A percentile compares a stretch with the other conserved stretches of the same genome.
Evolutionary conservation across 768 basidiomycete species (phyloP).

Genomic region (Coprinopsis cinerea): DNA sequence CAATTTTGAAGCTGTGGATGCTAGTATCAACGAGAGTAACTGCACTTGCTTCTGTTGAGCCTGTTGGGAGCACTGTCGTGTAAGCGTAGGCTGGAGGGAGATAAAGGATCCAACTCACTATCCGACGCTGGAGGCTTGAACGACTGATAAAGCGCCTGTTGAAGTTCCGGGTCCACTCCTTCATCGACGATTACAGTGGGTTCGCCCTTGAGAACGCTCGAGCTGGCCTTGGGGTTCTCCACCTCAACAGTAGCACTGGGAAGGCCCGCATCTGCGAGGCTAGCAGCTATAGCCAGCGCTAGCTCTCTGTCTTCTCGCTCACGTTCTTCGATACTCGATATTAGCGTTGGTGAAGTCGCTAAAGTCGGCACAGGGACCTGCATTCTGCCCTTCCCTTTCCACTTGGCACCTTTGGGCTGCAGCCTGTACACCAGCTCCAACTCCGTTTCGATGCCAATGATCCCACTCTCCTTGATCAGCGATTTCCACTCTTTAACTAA

Average conservation of each 20-base stretch:
- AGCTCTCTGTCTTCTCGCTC: conserved; percentile 12
- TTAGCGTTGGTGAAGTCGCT: not conserved
- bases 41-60: not conserved
- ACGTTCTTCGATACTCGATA: too few species aligned
- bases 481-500: conserved; percentile 27
- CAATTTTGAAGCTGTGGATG: conserved; percentile 35
- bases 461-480: conserved; percentile 21
- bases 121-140: conserved; percentile 2
- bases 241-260: not conserved
- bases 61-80: too few species aligned
- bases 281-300: conserved; percentile 16
- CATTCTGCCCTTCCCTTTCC: conserved; percentile 13
- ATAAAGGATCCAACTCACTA: too few species aligned
- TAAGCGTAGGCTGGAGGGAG: too few species aligned
- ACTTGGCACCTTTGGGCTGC: conserved; percentile 20
- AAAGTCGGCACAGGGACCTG: not conserved
- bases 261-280: conserved; percentile 8
- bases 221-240: too few species aligned
- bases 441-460: conserved; percentile 30
- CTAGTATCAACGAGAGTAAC: conserved; percentile 10
- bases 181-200: not conserved
- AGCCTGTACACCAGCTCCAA: conserved; percentile 50
- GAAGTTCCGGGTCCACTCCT: conserved; percentile 4
- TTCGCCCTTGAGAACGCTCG: not conserved
- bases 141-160: conserved; percentile 1